Conservation (phyloP, 495 filamentous ascomycete species). For the Xylaria acuta region DNA sequence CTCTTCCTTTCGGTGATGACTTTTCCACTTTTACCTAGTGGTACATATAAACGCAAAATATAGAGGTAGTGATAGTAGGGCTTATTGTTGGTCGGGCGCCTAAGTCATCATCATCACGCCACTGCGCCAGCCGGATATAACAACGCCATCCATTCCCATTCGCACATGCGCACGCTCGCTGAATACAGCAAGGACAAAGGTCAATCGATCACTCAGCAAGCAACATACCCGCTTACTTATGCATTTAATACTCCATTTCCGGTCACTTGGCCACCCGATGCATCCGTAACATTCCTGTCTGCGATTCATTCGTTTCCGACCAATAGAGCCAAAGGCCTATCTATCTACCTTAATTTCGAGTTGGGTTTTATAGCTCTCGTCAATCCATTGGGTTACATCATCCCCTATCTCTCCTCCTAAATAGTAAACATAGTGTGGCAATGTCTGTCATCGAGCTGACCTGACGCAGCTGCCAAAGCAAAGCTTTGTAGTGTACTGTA, state of each 20-base stretch:
- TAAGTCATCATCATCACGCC: neutral
- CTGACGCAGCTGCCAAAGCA: neutral
- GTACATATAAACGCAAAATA: neutral
- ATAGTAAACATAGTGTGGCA: neutral
- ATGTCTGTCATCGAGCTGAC: neutral
- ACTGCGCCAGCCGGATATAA: slow-evolving; percentile 2
- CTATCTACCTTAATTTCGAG: neutral
- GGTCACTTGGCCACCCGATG: neutral
- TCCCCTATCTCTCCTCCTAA: neutral
- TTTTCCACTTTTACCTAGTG: neutral
- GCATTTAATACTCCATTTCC: neutral
- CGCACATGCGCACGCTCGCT: neutral
- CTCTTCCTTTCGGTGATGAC: neutral
- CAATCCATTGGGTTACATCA: slow-evolving; percentile 5
- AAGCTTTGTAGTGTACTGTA: neutral
- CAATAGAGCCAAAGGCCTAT: neutral
- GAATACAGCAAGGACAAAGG: neutral
- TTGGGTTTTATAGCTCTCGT: neutral
- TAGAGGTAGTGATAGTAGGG: neutral
- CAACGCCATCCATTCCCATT: slow-evolving; percentile 2
- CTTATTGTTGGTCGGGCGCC: neutral
- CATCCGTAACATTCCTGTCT: neutral
- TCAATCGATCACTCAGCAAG: slow-evolving; percentile 5
- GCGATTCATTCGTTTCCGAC: neutral
- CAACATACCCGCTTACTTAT: slow-evolving; percentile 1